Base-by-base conservation (phyloP, 805 yeast species). In the Candida odintsovae region DNA sequence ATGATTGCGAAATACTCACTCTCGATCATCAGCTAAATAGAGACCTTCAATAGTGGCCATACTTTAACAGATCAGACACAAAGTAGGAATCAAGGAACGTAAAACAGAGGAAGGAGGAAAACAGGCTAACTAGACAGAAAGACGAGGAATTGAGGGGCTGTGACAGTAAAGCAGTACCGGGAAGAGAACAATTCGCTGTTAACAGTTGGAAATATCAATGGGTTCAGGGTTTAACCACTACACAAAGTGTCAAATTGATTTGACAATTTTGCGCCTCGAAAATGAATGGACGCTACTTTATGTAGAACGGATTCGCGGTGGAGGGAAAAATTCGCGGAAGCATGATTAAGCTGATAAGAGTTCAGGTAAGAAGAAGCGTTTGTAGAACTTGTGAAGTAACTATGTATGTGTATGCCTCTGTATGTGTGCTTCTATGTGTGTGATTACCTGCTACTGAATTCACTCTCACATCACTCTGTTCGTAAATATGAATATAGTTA, bases 1-100 rank as follows among this genome's bases (percentile, higher is more conserved):
- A 35, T 6, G 4, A 18, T 35, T 18, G 6, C 6, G n/a, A n/a
- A n/a, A 3, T 11, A 58, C 68, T 25, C 51, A 68, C 71, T 70
- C 72, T 48, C 63, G 66, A 41, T 64, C 63, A 54, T 71, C 75
- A 23, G 71, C 60, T 9, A 70, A 62, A 48, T 68, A 70, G 19
- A 70, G 53, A 21, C 72, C 73, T 44, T 64, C 69, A 43, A 69
- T 63, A 13, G 64, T 50, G 51, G 66, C 57, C 68, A 65, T 65
- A 33, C 41, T 44, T 22, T 20, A 33, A 33, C 36, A 33, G 36
- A 33, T 6, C 36, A n/a, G n/a, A 28, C 31, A 28, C 31, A 28
- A 28, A 25, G 28, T 28, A 13, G n/a, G n/a, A 28, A 28, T 13
- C 31, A 28, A n/a, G 31, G n/a, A 11, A 28, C n/a, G n/a, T 6